Base-by-base conservation (phyloP, 225 moss, liverwort and hornwort genomes). In the Ulota crispa region DNA sequence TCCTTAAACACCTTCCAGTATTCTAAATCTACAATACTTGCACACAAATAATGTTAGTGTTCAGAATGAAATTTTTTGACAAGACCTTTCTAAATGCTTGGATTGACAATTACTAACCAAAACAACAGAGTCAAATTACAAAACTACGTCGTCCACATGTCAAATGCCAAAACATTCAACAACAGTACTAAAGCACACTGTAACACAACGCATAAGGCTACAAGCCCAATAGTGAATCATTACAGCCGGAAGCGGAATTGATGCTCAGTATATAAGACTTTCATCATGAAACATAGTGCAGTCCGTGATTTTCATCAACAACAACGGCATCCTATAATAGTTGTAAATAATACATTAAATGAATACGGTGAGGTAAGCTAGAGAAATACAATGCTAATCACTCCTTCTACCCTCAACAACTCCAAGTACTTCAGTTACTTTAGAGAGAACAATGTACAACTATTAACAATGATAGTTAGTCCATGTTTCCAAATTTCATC, bases 21-120 rank as follows among this genome's bases (percentile, higher is more conserved):
- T 36, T 75, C 81, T 65, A 86, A 65, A 86, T 88, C 86, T 88
- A 81, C 83, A 78, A 78, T 34, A 57, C 65, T 71, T 68, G 68
- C 62, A 73, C 76, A 81, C 39, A 77, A 62, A 73, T 21, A 62
- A 54, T 43, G 42, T 72, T 52, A 72, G 67, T 11, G 73, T 78
- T 60, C 65, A 78, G 42, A 32, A 62, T 53, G 45, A 64, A 63
- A 6, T 62, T 32, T 26, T 61, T 66, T 72, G 32, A 34, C 23
- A 55, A 67, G 11, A 60, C 64, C 78, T 75, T 80, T 63, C 63
- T 55, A 60, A 75, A 80, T 54, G 64, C 26, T 84, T 9, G 30
- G 47, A 67, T 79, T 27, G 34, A 66, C 64, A 67, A 6, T 47
- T 47, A 34, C 30, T 77, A 77, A 42, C 52, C 30, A 68, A 56